Base-by-base conservation (phyloP, 805 yeast species). In the Kodamaea kaohsiungensis region DNA sequence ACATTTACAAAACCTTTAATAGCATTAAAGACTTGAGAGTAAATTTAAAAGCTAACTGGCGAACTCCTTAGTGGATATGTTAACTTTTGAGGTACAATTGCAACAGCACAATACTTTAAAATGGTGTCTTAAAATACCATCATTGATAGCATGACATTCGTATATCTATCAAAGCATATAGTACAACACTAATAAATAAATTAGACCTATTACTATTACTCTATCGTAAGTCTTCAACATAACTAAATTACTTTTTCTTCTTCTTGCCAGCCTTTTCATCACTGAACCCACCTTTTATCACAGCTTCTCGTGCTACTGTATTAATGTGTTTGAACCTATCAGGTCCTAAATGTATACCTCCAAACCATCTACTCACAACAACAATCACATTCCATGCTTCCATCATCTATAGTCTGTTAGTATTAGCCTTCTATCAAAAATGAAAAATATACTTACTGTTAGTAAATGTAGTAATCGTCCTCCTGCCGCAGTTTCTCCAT, bases 401-500 rank as follows among this genome's bases (percentile, higher is more conserved):
- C 89, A 87, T 87, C 72, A 76, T 75, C 79, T 75, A 40, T 9
- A 58, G 17, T 39, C 13, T 43, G 73, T 69, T 67, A 69, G 72
- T 66, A 66, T 33, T 13, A 39, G 15, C 43, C 30, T n/a, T n/a
- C 19, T 16, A 1, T 27, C 17, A 39, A 19, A 6, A 35, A 48
- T 38, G 2, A 18, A n/a, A 30, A 7, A 42, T 17, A 55, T 53
- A 71, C 81, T 49, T 59, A 84, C 81, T 38, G 89, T 83, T 59
- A 92, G 70, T 48, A 92, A 69, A 72, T 91, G 97, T 49, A 91
- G 69, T 78, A 92, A 73, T 54, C 97, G 75, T 4, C 92, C 84
- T 8, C 99, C 99, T 0, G 98, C 97, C 0, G 98, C 98, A 0
- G 96, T 80, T 65, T 95, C 99, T 2, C 99, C 99, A 65, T 93